Evolutionary conservation across 306 rosid genomes (phyloP).

Genomic region (Casuarina cunninghamiana): DNA sequence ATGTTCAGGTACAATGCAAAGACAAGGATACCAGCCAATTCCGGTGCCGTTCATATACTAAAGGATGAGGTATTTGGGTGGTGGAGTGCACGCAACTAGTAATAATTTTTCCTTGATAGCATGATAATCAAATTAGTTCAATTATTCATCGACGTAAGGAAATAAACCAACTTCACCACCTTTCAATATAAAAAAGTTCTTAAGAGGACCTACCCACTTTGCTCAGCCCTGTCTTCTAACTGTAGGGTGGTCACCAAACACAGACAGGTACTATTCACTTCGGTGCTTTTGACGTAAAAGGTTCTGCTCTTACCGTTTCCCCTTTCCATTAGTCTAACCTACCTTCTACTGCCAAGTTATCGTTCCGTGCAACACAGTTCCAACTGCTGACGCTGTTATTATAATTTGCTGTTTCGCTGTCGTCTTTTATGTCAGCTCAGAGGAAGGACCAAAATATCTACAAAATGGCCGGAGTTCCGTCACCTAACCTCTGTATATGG

Average conservation of each 20-base stretch:
- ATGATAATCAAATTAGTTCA: neutral
- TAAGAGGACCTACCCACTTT: neutral
- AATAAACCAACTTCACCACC: neutral
- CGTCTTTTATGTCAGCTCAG: too few relatives aligned
- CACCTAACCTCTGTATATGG: too few relatives aligned
- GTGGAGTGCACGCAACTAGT: slow-evolving; percentile 21
- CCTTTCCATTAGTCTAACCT: neutral
- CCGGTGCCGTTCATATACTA: slow-evolving; percentile 19
- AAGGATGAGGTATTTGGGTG: slow-evolving; percentile 18
- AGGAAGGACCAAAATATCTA: too few relatives aligned
- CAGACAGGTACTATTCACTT: neutral
- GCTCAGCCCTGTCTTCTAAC: too few relatives aligned
- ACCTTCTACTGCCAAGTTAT: neutral
- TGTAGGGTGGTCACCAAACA: neutral
- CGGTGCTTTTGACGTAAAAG: neutral
- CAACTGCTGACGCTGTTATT: neutral
- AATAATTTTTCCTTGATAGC: neutral
- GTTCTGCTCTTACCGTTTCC: too few relatives aligned
- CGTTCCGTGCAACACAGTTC: neutral
- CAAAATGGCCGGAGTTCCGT: too few relatives aligned
- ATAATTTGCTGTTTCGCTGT: neutral
- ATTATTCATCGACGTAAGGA: neutral
- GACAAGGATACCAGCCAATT: slow-evolving; percentile 1
- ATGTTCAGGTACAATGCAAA: neutral
- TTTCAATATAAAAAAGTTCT: neutral